Conservation (phyloP, 2,329 filamentous ascomycete genomes). For the Cladobotryum mycophilum region DNA sequence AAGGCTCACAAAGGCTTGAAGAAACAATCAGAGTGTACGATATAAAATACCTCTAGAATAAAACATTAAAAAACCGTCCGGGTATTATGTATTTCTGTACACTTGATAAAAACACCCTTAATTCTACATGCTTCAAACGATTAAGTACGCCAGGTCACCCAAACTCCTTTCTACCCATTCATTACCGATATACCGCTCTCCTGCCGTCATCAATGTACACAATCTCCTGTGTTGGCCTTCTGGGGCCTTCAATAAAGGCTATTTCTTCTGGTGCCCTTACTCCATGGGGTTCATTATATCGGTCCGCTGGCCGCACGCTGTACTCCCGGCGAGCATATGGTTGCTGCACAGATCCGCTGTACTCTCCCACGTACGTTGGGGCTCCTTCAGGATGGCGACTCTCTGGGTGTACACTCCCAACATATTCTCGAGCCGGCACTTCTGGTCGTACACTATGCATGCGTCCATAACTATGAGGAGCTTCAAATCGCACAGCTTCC, state of each 20-base stretch:
- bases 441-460: slow-evolving; percentile 39
- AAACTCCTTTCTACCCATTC: not conserved
- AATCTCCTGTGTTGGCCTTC: slow-evolving; percentile 35
- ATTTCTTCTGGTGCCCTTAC: slow-evolving; percentile 31
- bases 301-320: slow-evolving; percentile 37
- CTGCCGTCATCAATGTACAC: slow-evolving; percentile 39
- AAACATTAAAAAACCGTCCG: too few relatives aligned
- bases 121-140: too few relatives aligned
- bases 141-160: too few relatives aligned
- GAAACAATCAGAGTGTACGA: too few relatives aligned
- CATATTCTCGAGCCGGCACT: slow-evolving; percentile 22
- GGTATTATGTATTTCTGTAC: too few relatives aligned
- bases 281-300: slow-evolving; percentile 35
- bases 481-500: slow-evolving; percentile 37
- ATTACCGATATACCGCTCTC: slow-evolving; percentile 30
- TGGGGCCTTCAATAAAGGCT: slow-evolving; percentile 39
- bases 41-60: too few relatives aligned
- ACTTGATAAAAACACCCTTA: too few relatives aligned
- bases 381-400: slow-evolving; percentile 20
- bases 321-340: slow-evolving; percentile 27
- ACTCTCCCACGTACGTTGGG: slow-evolving; percentile 29
- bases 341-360: slow-evolving; percentile 21
- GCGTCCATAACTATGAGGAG: slow-evolving; percentile 36
- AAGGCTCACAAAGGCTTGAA: too few relatives aligned
- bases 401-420: slow-evolving; percentile 22